Conservation (phyloP, 371 early-diverging fungal species). For the Cokeromyces recurvatus region DNA sequence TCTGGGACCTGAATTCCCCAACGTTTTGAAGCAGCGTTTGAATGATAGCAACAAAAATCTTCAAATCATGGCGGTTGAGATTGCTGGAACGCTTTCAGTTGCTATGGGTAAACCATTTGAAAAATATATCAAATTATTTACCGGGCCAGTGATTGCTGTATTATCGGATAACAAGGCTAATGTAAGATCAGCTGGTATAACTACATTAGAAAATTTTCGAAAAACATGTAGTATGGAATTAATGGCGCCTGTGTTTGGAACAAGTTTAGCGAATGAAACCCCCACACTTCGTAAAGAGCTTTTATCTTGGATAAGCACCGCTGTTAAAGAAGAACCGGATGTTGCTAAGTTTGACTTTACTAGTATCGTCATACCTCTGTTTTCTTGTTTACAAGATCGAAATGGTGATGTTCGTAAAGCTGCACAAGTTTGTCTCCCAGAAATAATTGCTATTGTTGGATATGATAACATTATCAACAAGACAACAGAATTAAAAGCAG, state of each 20-base stretch:
- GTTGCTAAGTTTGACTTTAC: slow-evolving; percentile 53
- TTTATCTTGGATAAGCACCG: slow-evolving; percentile 68
- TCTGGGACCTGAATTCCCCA: slow-evolving; percentile 74
- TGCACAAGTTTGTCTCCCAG: slow-evolving; percentile 66
- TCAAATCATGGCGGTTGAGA: slow-evolving; percentile 66
- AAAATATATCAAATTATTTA: slow-evolving; percentile 58
- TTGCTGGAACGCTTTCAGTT: slow-evolving; percentile 65
- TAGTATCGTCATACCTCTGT: slow-evolving; percentile 60
- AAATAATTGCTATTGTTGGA: slow-evolving; percentile 57
- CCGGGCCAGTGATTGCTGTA: slow-evolving; percentile 58
- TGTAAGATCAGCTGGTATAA: slow-evolving; percentile 74
- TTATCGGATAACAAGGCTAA: slow-evolving; percentile 88
- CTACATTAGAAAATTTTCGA: slow-evolving; percentile 66
- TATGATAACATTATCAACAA: slow-evolving; percentile 56
- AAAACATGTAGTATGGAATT: slow-evolving; percentile 64
- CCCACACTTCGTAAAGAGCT: slow-evolving; percentile 85
- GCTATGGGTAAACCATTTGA: slow-evolving; percentile 89
- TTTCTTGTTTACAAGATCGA: slow-evolving; percentile 84
- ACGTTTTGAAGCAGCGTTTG: slow-evolving; percentile 78
- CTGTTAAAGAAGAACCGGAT: slow-evolving; percentile 30
- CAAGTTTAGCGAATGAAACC: slow-evolving; percentile 68
- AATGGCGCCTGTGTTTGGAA: slow-evolving; percentile 61
- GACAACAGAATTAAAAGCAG: slow-evolving; percentile 62
- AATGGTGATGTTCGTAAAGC: slow-evolving; percentile 86
- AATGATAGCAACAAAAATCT: slow-evolving; percentile 90